A percentile compares a stretch with the other conserved stretches of the same genome.
phyloP scores from a whole-genome alignment of 2,329 filamentous ascomycete species.

The Metarhizium brunneum region DNA sequence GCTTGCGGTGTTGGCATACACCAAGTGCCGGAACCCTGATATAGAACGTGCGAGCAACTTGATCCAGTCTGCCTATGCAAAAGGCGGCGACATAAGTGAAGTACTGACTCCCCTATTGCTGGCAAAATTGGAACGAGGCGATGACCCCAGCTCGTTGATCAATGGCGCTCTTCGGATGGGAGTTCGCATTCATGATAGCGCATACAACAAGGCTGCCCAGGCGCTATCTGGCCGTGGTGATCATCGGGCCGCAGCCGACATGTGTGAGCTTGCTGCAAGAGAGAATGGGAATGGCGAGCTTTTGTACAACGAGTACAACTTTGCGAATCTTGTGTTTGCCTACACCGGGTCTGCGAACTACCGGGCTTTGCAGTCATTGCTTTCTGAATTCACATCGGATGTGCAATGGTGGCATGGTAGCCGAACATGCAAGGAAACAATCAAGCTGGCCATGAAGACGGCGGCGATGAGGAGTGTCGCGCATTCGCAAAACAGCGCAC shows the following conservation, averaged over 20 bases:
- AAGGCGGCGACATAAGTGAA: slow-evolving; percentile 31
- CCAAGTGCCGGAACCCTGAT: slow-evolving; percentile 21
- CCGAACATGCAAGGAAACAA: slow-evolving; percentile 25
- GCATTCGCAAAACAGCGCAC: slow-evolving; percentile 2
- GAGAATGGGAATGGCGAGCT: slow-evolving; percentile 26
- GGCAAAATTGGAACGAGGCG: slow-evolving; percentile 25
- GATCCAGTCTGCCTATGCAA: slow-evolving; percentile 27
- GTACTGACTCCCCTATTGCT: slow-evolving; percentile 31
- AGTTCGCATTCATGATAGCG: slow-evolving; percentile 22
- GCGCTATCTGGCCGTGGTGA: slow-evolving; percentile 20
- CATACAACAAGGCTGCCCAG: slow-evolving; percentile 27
- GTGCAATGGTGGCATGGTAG: slow-evolving; percentile 27
- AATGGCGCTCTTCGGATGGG: slow-evolving; percentile 17
- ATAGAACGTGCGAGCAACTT: slow-evolving; percentile 26
- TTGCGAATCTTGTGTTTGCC: slow-evolving; percentile 25
- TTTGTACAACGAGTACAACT: slow-evolving; percentile 28
- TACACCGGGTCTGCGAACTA: slow-evolving; percentile 24
- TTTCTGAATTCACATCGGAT: slow-evolving; percentile 21
- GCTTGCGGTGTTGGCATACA: slow-evolving; percentile 35
- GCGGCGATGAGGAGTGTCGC: slow-evolving; percentile 17
- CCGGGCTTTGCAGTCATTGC: slow-evolving; percentile 18
- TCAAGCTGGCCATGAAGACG: slow-evolving; percentile 28
- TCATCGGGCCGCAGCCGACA: slow-evolving; percentile 17
- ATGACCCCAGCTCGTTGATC: slow-evolving; percentile 17
- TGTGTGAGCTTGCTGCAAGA: slow-evolving; percentile 27